These are phyloP conservation scores for Glarea lozoyensis DNA, from an alignment of 495 filamentous ascomycete species.

Conservation along the genomic window DNA sequence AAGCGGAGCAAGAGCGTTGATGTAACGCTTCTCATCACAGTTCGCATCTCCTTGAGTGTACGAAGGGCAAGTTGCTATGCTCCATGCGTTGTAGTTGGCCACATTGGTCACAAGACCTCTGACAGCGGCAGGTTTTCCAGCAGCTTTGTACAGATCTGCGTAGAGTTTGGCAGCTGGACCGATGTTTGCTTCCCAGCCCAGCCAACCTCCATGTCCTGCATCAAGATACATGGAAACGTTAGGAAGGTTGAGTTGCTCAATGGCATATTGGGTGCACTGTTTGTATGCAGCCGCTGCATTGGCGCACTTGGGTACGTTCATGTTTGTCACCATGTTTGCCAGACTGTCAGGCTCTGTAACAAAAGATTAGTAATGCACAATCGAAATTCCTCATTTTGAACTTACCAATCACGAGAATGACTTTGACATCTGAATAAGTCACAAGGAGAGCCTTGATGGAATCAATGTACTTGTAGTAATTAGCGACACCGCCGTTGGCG, in stretches of 20 bases:
- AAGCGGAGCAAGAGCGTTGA: slow-evolving; percentile 55
- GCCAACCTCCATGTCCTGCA: slow-evolving; percentile 74
- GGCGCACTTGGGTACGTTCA: slow-evolving; percentile 54
- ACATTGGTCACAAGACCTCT: slow-evolving; percentile 73
- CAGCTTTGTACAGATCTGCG: slow-evolving; percentile 55
- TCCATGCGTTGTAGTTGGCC: slow-evolving; percentile 67
- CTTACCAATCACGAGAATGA: slow-evolving; percentile 18
- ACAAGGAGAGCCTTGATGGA: slow-evolving; percentile 13
- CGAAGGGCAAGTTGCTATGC: slow-evolving; percentile 36
- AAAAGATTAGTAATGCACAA: not conserved
- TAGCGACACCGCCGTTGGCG: slow-evolving; percentile 48
- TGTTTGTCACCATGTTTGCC: slow-evolving; percentile 74
- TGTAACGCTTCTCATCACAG: slow-evolving; percentile 66
- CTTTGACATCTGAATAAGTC: slow-evolving; percentile 15
- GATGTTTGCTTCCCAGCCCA: slow-evolving; percentile 76
- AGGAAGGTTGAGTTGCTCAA: slow-evolving; percentile 60
- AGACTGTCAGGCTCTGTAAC: slow-evolving; percentile 62
- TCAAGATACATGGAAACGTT: slow-evolving; percentile 83
- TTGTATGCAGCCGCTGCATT: slow-evolving; percentile 56
- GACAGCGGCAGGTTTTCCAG: slow-evolving; percentile 53
- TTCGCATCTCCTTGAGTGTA: slow-evolving; percentile 46
- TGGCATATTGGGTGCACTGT: slow-evolving; percentile 62
- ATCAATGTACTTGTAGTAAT: slow-evolving; percentile 48
- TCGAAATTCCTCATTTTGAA: not conserved
- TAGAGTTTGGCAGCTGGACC: slow-evolving; percentile 60